phyloP scores from a whole-genome alignment of 148 eudicot genomes.

The Tetragonia tetragonoides region DNA sequence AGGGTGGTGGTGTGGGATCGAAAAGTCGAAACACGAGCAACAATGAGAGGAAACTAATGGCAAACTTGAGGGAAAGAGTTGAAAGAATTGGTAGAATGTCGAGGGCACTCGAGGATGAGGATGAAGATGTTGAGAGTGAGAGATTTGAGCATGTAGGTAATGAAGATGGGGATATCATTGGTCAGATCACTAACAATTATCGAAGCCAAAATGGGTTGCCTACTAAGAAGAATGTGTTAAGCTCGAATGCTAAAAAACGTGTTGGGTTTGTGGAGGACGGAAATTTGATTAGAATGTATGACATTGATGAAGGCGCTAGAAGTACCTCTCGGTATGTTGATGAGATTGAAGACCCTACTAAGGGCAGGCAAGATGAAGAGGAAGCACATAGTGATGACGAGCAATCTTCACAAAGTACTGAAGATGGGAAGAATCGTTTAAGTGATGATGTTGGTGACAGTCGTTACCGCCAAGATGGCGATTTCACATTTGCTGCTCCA shows the following conservation, averaged over 20 bases:
- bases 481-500: conserved; percentile 48
- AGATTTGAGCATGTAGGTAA: conserved; percentile 30
- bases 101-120: conserved; percentile 39
- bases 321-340: conserved; percentile 34
- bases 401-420: conserved; percentile 36
- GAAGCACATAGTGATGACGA: conserved; percentile 40
- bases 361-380: conserved; percentile 42
- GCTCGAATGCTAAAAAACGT: conserved; percentile 41
- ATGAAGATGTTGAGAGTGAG: conserved; percentile 36
- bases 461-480: conserved; percentile 31
- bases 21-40: conserved; percentile 17
- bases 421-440: conserved; percentile 34
- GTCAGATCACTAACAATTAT: conserved; percentile 25
- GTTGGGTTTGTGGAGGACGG: conserved; percentile 70
- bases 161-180: conserved; percentile 24
- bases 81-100: conserved; percentile 44
- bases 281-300: conserved; percentile 38
- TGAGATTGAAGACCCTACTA: conserved; percentile 40
- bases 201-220: conserved; percentile 26
- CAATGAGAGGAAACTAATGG: conserved; percentile 33
- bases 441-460: conserved; percentile 25
- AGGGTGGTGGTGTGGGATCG: conserved; percentile 25
- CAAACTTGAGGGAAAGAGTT: conserved; percentile 41
- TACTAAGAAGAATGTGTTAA: conserved; percentile 24
- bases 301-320: conserved; percentile 37